phyloP scores from a whole-genome alignment of 2,329 filamentous ascomycete genomes.

The Verticillium nonalfalfae region DNA sequence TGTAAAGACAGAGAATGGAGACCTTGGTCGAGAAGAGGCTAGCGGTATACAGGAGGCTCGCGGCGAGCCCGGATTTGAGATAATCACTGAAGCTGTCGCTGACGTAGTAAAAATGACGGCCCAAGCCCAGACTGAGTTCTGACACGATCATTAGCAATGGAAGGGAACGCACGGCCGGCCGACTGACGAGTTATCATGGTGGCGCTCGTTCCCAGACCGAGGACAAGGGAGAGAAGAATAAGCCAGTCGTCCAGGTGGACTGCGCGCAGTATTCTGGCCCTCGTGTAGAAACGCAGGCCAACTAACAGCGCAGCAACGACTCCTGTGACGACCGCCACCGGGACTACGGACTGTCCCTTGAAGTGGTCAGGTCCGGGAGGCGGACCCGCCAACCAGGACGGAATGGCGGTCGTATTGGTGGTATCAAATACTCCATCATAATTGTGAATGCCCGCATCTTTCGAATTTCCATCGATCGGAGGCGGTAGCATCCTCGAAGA shows the following conservation, averaged over 20 bases:
- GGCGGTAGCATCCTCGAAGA: background rate
- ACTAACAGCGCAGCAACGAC: slow-evolving; percentile 20
- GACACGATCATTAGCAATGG: background rate
- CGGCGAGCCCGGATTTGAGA: slow-evolving; percentile 8
- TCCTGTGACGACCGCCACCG: slow-evolving; percentile 11
- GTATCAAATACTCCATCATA: background rate
- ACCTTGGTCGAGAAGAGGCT: slow-evolving; percentile 14
- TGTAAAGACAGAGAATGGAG: slow-evolving; percentile 16
- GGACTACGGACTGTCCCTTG: slow-evolving; percentile 9
- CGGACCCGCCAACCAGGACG: background rate
- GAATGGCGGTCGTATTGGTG: background rate
- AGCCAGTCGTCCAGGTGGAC: slow-evolving; percentile 26
- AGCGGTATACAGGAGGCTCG: slow-evolving; percentile 11
- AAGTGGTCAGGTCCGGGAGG: slow-evolving; percentile 7
- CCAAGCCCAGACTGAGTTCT: slow-evolving; percentile 10
- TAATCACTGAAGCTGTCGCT: background rate
- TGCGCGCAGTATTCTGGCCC: slow-evolving; percentile 22
- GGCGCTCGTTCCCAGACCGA: slow-evolving; percentile 8
- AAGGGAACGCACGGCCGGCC: background rate
- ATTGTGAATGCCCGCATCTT: background rate
- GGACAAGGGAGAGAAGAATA: slow-evolving; percentile 22
- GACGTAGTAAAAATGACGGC: slow-evolving; percentile 5
- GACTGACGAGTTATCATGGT: slow-evolving; percentile 9
- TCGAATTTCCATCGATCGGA: background rate
- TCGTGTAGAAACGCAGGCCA: slow-evolving; percentile 24